Evolutionary conservation across 139 green algal species (phyloP).

Genomic region (Picochlorum sp.): DNA sequence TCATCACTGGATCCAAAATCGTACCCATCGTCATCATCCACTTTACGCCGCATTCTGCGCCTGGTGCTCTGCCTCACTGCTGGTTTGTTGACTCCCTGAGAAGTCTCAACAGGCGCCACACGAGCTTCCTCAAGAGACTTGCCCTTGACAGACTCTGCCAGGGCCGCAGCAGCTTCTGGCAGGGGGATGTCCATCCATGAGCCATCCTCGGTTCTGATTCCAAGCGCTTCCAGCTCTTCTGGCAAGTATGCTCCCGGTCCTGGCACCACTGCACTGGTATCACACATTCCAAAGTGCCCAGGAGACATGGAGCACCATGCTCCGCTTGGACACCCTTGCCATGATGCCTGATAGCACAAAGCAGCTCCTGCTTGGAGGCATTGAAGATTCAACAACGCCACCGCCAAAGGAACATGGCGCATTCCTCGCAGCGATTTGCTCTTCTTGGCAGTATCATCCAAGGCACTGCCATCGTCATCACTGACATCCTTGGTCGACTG

Average conservation of each 20-base stretch:
- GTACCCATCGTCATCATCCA: not conserved
- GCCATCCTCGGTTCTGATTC: constrained; percentile 4
- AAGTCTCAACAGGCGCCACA: not conserved
- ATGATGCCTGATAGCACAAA: constrained; percentile 1
- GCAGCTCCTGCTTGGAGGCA: constrained; percentile 7
- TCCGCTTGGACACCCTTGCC: constrained; percentile 15
- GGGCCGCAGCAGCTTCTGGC: constrained; percentile 9
- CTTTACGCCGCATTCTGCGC: not conserved
- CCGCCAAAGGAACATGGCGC: constrained; percentile 6
- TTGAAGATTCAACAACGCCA: constrained; percentile 17
- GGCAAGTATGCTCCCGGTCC: constrained; percentile 21
- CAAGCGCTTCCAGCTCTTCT: constrained; percentile 20
- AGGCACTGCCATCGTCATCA: no score
- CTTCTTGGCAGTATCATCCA: no score
- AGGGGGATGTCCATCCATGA: not conserved
- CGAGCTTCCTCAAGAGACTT: not conserved
- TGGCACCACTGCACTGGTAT: constrained; percentile 10
- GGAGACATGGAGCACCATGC: constrained; percentile 16
- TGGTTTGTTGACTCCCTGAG: not conserved
- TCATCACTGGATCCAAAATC: not conserved
- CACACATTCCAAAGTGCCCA: constrained; percentile 8
- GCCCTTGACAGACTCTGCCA: constrained; percentile 1
- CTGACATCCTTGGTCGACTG: no score
- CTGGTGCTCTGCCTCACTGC: constrained; percentile 3
- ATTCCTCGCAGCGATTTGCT: not conserved